Base-by-base conservation (phyloP, 2,329 filamentous ascomycete species). In the Coniella lustricola region DNA sequence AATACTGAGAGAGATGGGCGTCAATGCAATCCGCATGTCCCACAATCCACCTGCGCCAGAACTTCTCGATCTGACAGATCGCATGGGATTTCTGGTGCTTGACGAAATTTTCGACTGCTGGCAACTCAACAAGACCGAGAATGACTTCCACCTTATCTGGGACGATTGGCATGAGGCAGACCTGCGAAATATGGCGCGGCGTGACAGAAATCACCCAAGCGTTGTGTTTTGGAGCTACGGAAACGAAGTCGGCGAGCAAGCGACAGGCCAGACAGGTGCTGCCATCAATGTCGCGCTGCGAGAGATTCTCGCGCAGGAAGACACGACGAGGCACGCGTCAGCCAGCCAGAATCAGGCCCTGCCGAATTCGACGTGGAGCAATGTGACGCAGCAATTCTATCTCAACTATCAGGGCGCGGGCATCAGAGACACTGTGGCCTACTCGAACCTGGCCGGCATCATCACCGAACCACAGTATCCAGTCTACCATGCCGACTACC, bases 341-440 rank as follows among this genome's bases (percentile, higher is more conserved):
- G 62, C 67, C 0, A 69, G 66, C 1, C 69, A 76, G 68, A 76
- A 77, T 59, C 57, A 55, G 9, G 75, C 74, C 3, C 55, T 59
- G 2, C 63, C 74, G 0, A 60, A 62, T 29, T 65, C 58, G 35
- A 54, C 66, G 0, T 66, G 77, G 29, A 60, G 70, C 2, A 50
- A 56, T 0, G 61, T 64, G 1, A 52, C 77, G 31, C 75, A 78
- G 55, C 62, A 78, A 37, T 59, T 73, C n/a, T 67, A 69, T 17
- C 57, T 79, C 4, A 79, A 79, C 61, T 80, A 79, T 59, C 75
- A 79, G 55, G 76, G 75, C 44, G 72, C 76, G 44, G 75, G 75
- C 3, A 63, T 64, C 38, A 56, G 66, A 5, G 59, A 68, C 54
- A 58, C 40, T 2, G 49, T 42, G 10, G 34, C 49, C 13, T 48